A percentile compares a stretch with the other conserved stretches of the same genome.
phyloP scores from a whole-genome alignment of 352 stramenopile genomes.

The Phytopythium sindhum region DNA sequence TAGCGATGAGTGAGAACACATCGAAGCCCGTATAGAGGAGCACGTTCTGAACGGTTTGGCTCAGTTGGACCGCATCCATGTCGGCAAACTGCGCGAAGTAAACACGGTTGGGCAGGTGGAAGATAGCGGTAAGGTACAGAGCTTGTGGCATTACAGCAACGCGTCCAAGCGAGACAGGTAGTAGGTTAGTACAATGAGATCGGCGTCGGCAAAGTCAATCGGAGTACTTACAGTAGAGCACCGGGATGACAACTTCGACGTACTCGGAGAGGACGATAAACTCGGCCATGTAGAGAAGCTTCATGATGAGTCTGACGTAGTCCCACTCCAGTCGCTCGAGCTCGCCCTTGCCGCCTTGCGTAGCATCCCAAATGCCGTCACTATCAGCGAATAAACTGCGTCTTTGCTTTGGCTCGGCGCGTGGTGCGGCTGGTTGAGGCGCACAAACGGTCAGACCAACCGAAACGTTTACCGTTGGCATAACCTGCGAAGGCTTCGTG shows the following conservation, averaged over 20 bases:
- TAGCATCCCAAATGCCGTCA: background rate
- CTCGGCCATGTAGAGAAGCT: slow-evolving; percentile 29
- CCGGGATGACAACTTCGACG: slow-evolving; percentile 18
- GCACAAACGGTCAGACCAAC: no score
- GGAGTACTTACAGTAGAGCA: slow-evolving; percentile 9
- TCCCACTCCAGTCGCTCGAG: slow-evolving; percentile 11
- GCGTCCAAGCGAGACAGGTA: background rate
- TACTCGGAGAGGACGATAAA: slow-evolving; percentile 24
- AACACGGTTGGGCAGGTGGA: slow-evolving; percentile 26
- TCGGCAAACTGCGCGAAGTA: slow-evolving; percentile 28
- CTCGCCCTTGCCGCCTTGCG: background rate
- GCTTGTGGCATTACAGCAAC: slow-evolving; percentile 6
- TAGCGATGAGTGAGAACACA: slow-evolving; percentile 23
- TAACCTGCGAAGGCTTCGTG: no score
- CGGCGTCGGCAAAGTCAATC: background rate
- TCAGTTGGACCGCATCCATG: slow-evolving; percentile 14
- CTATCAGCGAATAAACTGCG: background rate
- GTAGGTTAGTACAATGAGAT: background rate
- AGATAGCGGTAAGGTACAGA: slow-evolving; percentile 22
- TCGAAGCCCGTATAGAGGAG: slow-evolving; percentile 35
- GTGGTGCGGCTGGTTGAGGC: no score
- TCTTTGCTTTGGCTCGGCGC: background rate
- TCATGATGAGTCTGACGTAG: slow-evolving; percentile 16
- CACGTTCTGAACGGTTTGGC: slow-evolving; percentile 18
- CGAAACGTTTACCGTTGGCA: no score